Evolutionary conservation across 2,329 filamentous ascomycete genomes (phyloP), one percentile per base, ranked within the genome.

Genomic region (Hirsutella rhossiliensis): DNA sequence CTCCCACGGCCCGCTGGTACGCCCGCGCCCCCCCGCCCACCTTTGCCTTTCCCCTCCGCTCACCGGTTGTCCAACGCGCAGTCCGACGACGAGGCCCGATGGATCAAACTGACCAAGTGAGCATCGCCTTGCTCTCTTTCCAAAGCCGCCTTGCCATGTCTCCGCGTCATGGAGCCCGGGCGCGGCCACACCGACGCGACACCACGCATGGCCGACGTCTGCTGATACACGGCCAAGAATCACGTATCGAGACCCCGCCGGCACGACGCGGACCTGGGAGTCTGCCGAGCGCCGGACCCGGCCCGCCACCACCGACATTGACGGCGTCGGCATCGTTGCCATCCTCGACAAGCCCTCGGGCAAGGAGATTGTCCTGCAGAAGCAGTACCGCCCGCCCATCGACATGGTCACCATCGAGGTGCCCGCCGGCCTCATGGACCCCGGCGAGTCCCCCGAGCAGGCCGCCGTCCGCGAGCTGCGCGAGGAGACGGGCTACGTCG

Each of bases 321-420:
- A 88, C 54, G 82, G 80, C 43, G 82, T 87, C 13, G 82, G 82
- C 47, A 84, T 88, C 45, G 70, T 85, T 15, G 83, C 82, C 37
- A 75, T 87, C 49, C 65, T 88, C 13, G 65, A 77, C 49, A 73
- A 71, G 50, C 58, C 69, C 9, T 62, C 63, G 1, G 73, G 73
- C 63, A 53, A 67, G 54, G 67, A 78, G 54, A 70, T 82, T 38
- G 60, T 84, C 18, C 68, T 84, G 2, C 78, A 83, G 59, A 82
- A 80, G 59, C 80, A 84, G 57, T 84, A 73, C 60, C 71, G 80
- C 1, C 78, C 80, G 1, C 78, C 80, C 0, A 62, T 82, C 27
- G 68, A 76, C 55, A 69, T 69, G 47, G 59, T 81, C 43, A 68
- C 69, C 41, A 78, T 84, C 48, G 80, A 84, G 55, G 66, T 83